Conservation (phyloP, 208 protist genomes). For the Histomonas meleagridis region DNA sequence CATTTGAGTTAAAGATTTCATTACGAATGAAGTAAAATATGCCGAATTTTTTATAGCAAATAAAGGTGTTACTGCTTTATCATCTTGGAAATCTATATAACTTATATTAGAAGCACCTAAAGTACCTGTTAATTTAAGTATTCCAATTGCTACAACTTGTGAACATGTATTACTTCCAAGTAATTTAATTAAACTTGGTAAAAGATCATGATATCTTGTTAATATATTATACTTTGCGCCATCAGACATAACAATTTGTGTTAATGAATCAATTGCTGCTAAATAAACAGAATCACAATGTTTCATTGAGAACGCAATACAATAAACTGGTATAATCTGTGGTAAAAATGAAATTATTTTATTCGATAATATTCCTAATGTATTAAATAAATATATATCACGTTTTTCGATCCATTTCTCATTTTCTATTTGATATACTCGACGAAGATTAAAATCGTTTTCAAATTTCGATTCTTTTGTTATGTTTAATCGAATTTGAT, state of each 20-base stretch:
- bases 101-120: background rate
- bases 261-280: background rate
- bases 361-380: background rate
- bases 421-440: slow-evolving; percentile 3
- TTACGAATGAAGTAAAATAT: background rate
- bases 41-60: background rate
- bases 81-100: too few relatives aligned
- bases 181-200: background rate
- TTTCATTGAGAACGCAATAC: background rate
- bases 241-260: background rate
- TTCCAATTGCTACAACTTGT: background rate
- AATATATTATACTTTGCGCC: background rate
- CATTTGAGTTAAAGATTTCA: background rate
- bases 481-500: too few relatives aligned
- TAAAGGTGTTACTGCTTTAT: background rate
- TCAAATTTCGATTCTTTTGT: background rate
- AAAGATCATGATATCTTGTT: background rate
- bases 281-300: background rate
- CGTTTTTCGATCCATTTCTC: slow-evolving; percentile 3
- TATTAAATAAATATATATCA: background rate
- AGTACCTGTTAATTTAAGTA: background rate
- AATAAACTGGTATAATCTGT: background rate
- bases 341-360: background rate
- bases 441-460: background rate
- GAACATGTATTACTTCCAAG: background rate